Evolutionary conservation across 345 rosid species (phyloP), one percentile per base, ranked within the genome.

Genomic region (Pistacia integerrima): DNA sequence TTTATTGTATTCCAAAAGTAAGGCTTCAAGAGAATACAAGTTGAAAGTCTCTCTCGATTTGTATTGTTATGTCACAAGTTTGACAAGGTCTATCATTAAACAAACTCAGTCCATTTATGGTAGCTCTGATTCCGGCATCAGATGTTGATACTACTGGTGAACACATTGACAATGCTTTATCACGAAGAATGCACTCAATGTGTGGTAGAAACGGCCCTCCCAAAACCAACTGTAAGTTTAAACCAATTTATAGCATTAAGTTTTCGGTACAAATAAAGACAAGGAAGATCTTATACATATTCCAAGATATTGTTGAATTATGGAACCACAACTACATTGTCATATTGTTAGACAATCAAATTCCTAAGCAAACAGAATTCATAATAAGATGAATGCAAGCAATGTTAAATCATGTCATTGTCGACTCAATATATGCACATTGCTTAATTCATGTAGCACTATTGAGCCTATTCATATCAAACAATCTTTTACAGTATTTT

Each of bases 121-220:
- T 54, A 28, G 92, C 80, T 69, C 75, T 80, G 72, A 77, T 82
- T 65, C 92, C 94, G 69, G 84, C 54, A 78, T 85, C 82, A 77
- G 88, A 89, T 69, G 93, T 89, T 73, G 91, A 84, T 61, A 87
- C 75, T 55, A 91, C 86, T 0, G 94, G 85, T 7, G 98, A 86
- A 20, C 63, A 60, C 94, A 88, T 84, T 35, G 76, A 74, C 1
- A 79, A 84, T 65, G 98, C 99, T 86, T 85, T 84, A 36, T 86
- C 84, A 64, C 85, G 83, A 48, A 96, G 89, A 81, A 93, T 89
- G 28, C 8, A 58, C 80, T 89, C 92, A 35, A 93, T 83, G 58
- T 92, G 92, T 59, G 94, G 91, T 80, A 89, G 86, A 82, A 96
- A 91, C n/a, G 95, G 97, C 10, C 99, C 98, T 64, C 99, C 98